phyloP scores from a whole-genome alignment of 2,329 filamentous ascomycete species.

The Aspergillus vadensis region DNA sequence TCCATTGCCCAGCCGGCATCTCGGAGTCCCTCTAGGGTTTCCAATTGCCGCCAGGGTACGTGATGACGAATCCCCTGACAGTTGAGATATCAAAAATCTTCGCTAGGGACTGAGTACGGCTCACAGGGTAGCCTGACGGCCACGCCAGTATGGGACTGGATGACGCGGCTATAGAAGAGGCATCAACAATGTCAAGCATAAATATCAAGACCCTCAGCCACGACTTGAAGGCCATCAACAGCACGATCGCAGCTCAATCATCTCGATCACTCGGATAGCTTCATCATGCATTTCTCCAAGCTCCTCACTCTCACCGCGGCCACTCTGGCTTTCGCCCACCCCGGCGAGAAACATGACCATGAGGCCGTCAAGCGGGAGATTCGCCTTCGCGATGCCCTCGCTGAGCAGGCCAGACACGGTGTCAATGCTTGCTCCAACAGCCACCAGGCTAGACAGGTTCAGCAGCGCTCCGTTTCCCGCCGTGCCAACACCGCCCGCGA shows the following conservation, averaged over 20 bases:
- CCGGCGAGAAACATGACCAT: constrained; percentile 35
- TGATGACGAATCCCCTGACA: not conserved
- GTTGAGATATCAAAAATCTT: not conserved
- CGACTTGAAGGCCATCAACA: not conserved
- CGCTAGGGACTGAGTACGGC: not conserved
- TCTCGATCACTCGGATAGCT: not conserved
- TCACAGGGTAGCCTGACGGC: not conserved
- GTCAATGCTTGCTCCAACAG: constrained; percentile 28
- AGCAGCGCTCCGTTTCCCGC: constrained; percentile 31
- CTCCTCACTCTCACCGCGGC: constrained; percentile 35
- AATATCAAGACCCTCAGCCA: not conserved
- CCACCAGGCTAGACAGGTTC: constrained; percentile 26
- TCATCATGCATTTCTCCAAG: constrained; percentile 31
- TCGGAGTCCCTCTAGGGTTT: not conserved
- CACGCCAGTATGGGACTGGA: not conserved
- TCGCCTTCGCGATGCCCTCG: constrained; percentile 29
- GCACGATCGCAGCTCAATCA: not conserved
- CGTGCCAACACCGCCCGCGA: constrained; percentile 29
- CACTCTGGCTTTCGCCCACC: constrained; percentile 32
- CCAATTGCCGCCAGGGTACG: not conserved
- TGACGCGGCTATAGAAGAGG: constrained; percentile 10
- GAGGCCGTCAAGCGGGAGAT: constrained; percentile 33
- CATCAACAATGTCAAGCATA: not conserved
- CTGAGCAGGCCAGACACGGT: constrained; percentile 26
- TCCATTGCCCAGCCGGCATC: not conserved